Evolutionary conservation across 345 rosid species (phyloP).

Genomic region (Eucalyptus grandis): DNA sequence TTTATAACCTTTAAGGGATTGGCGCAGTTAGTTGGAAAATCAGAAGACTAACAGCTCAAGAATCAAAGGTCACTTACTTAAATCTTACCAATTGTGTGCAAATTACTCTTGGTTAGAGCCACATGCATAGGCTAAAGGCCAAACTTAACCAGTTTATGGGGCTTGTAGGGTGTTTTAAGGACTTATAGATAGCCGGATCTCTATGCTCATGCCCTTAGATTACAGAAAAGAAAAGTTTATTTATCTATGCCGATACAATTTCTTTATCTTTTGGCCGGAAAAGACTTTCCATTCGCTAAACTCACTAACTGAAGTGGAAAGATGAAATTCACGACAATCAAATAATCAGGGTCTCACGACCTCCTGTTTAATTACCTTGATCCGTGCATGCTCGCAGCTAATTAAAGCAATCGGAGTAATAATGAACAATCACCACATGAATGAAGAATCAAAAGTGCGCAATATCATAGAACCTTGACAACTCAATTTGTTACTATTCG

Average conservation of each 20-base stretch:
- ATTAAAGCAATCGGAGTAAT: neutral
- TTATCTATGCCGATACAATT: neutral
- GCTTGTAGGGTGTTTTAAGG: neutral
- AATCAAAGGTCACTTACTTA: neutral
- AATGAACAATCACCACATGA: neutral
- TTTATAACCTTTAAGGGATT: neutral
- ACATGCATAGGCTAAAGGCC: neutral
- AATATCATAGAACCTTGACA: no score
- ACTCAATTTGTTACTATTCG: no score
- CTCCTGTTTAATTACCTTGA: neutral
- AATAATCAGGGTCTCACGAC: neutral
- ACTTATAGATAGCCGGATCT: no score
- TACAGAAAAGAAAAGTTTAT: no score
- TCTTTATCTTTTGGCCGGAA: neutral
- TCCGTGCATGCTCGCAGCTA: neutral
- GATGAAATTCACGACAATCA: neutral
- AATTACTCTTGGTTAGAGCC: neutral
- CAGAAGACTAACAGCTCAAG: neutral
- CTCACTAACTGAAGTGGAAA: neutral
- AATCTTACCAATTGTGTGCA: fast-evolving
- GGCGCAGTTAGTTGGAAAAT: neutral
- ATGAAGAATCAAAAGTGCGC: no score
- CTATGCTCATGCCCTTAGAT: no score
- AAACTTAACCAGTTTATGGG: neutral
- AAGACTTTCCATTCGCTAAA: neutral